Evolutionary conservation across 1,284 basidiomycete species (phyloP).

Genomic region (Ustilago tritici): DNA sequence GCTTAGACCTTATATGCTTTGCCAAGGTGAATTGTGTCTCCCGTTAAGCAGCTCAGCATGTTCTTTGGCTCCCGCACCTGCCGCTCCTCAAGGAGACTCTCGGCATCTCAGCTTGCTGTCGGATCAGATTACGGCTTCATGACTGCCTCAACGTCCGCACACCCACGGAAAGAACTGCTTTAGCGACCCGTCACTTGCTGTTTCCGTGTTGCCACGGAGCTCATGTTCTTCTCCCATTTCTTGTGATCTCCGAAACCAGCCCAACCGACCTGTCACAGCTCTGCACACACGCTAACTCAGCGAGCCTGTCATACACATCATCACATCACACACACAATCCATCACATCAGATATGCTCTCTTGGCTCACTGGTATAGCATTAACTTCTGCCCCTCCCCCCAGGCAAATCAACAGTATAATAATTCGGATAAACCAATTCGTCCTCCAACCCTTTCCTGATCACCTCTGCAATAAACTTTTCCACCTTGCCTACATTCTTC

Average conservation of each 20-base stretch:
- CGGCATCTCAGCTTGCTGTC: not conserved
- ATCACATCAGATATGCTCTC: too few relatives aligned
- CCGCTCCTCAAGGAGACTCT: not conserved
- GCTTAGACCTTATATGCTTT: too few relatives aligned
- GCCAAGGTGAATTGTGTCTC: too few relatives aligned
- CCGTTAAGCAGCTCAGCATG: not conserved
- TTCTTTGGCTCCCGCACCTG: not conserved
- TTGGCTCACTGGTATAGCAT: not conserved
- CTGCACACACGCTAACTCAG: not conserved
- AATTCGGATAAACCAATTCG: slow-evolving; percentile 68
- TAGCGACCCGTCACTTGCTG: not conserved
- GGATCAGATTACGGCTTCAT: not conserved
- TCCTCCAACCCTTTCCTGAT: slow-evolving; percentile 89
- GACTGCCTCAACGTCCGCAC: not conserved
- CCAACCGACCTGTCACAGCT: not conserved
- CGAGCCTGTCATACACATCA: too few relatives aligned
- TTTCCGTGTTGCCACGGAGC: too few relatives aligned
- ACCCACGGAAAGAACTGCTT: not conserved
- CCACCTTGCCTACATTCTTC: slow-evolving; percentile 95
- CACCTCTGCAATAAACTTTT: slow-evolving; percentile 93
- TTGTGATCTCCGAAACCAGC: not conserved
- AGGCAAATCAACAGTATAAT: slow-evolving; percentile 66
- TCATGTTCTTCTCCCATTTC: too few relatives aligned
- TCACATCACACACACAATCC: too few relatives aligned
- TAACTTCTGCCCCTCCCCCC: not conserved